Percentiles rank a stretch among this genome's conserved stretches.
Conservation (phyloP, 1,284 basidiomycete species). For the Porphyrellus sp. region DNA sequence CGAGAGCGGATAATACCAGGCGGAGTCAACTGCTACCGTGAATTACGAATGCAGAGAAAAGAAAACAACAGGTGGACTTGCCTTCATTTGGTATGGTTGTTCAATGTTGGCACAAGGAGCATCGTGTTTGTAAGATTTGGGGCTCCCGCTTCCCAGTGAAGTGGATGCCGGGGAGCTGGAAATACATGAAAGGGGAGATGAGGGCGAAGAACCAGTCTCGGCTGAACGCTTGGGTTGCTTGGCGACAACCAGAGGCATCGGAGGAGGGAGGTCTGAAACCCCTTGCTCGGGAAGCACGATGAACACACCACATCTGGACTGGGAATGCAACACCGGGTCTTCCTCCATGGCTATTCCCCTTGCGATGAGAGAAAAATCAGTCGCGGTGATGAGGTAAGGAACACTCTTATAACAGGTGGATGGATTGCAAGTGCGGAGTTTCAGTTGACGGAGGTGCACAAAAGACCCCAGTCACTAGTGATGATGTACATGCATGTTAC, state of each 20-base stretch:
- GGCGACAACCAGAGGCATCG: background rate
- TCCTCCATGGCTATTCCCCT: no score
- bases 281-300: background rate
- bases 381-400: no score
- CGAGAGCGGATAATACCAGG: background rate
- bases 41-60: background rate
- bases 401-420: no score
- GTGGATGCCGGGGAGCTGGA: background rate
- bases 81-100: background rate
- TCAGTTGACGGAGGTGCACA: no score
- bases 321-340: no score
- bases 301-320: background rate
- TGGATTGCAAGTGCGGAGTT: no score
- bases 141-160: background rate
- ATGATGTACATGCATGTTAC: no score
- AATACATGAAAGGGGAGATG: background rate
- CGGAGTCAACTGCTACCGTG: background rate
- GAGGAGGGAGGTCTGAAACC: background rate
- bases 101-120: background rate
- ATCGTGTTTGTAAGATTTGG: background rate
- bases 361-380: no score
- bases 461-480: no score
- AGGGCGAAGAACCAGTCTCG: background rate
- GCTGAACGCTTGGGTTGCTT: background rate
- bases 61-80: no score